A percentile compares a stretch with the other conserved stretches of the same genome.
Evolutionary conservation across 2,329 filamentous ascomycete species (phyloP).

Genomic region (Nannizzia gypsea): DNA sequence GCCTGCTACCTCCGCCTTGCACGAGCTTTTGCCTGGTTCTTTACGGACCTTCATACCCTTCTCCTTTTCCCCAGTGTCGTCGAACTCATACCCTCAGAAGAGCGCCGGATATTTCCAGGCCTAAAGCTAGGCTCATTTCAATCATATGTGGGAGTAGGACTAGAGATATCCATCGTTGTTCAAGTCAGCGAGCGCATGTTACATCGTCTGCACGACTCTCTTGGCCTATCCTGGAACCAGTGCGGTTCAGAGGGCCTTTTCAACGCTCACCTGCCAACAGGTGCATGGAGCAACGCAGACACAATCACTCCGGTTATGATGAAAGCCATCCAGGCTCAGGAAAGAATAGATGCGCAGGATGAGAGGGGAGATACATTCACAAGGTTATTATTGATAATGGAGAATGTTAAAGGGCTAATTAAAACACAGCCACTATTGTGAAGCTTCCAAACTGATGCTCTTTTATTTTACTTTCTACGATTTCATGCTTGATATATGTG

Average conservation of each 20-base stretch:
- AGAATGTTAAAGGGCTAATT: not conserved
- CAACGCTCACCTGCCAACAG: not conserved
- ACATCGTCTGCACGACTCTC: not conserved
- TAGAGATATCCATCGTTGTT: not conserved
- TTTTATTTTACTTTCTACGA: not conserved
- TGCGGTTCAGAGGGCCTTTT: not conserved
- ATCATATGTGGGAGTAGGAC: not conserved
- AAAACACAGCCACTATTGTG: not conserved
- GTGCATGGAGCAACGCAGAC: not conserved
- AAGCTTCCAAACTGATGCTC: not conserved
- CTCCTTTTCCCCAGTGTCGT: not conserved
- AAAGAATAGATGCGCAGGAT: not conserved
- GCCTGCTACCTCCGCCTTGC: not conserved
- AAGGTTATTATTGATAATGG: not conserved
- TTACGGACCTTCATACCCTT: not conserved
- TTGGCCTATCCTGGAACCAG: not conserved
- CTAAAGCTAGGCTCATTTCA: not conserved
- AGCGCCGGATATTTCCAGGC: not conserved
- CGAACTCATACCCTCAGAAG: not conserved
- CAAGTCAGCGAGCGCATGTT: constrained; percentile 1
- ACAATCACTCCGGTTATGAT: not conserved
- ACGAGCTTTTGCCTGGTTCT: not conserved
- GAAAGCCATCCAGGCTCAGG: not conserved
- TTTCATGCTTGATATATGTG: not conserved
- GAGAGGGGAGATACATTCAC: not conserved